Conservation (phyloP, 192 early-diverging fungal species). For the Oehlia diaphana region DNA sequence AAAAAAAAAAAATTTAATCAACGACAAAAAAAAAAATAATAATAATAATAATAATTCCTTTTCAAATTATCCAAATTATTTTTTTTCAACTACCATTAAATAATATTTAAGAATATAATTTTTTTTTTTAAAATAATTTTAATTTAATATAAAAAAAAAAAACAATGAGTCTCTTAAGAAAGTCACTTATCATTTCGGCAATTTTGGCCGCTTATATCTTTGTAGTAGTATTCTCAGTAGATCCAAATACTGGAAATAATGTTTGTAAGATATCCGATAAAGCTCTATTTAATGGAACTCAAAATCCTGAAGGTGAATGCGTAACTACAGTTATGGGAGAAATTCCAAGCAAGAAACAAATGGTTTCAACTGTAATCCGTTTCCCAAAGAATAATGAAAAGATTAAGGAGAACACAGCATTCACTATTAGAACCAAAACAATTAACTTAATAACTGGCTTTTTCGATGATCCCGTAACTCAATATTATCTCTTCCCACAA, state of each 20-base stretch:
- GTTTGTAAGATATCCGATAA: not conserved
- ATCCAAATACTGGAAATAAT: not conserved
- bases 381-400: not conserved
- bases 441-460: not conserved
- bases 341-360: not conserved
- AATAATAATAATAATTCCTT: no score
- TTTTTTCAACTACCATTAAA: no score
- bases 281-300: not conserved
- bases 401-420: not conserved
- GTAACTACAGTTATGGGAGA: not conserved
- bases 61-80: no score
- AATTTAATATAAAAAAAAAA: not conserved
- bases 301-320: not conserved
- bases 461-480: conserved; percentile 1
- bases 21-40: no score
- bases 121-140: not conserved
- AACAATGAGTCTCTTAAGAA: not conserved
- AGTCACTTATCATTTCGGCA: not conserved
- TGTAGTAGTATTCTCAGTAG: not conserved
- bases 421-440: not conserved
- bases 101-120: no score
- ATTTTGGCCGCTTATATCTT: not conserved
- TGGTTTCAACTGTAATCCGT: not conserved
- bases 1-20: no score
- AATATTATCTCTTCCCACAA: conserved; percentile 9